These are phyloP conservation scores for Penicillium psychrosexuale DNA, from an alignment of 2,329 filamentous ascomycete genomes.

Conservation along the genomic window DNA sequence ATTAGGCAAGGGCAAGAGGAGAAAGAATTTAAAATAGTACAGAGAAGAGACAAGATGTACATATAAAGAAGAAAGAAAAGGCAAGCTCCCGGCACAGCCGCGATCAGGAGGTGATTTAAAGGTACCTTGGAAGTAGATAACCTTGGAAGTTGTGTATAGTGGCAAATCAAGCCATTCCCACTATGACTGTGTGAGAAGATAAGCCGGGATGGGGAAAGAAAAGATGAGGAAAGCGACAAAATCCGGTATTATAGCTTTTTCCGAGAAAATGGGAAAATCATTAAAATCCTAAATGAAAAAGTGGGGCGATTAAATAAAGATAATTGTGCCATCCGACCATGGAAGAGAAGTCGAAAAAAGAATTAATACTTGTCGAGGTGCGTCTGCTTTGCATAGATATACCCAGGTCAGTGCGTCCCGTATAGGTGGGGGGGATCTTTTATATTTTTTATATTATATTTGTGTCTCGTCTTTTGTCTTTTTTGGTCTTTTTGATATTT, in stretches of 20 bases:
- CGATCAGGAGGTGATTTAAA: neutral
- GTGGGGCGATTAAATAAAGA: neutral
- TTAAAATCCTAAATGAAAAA: neutral
- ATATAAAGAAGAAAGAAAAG: neutral
- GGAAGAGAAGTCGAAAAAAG: neutral
- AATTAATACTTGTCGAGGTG: slow-evolving; percentile 8
- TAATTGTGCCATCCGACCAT: neutral
- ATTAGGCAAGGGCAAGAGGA: neutral
- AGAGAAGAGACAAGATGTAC: slow-evolving; percentile 5
- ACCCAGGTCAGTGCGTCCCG: slow-evolving; percentile 23
- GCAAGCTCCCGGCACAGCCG: slow-evolving; percentile 5
- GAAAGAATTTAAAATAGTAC: neutral
- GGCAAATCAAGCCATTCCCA: slow-evolving; percentile 9
- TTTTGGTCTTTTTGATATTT: too few species aligned
- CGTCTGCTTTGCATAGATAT: slow-evolving; percentile 20
- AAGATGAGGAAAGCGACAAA: slow-evolving; percentile 1
- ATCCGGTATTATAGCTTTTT: slow-evolving; percentile 6
- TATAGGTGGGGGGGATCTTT: slow-evolving; percentile 15
- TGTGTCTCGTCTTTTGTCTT: neutral
- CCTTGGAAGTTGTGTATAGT: slow-evolving; percentile 1
- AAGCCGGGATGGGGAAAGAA: slow-evolving; percentile 5
- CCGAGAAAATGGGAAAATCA: neutral
- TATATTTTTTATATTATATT: neutral
- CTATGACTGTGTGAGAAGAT: slow-evolving; percentile 8
- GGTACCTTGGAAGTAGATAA: slow-evolving; percentile 2